phyloP scores from a whole-genome alignment of 805 yeast species.

The Ogataea henricii region DNA sequence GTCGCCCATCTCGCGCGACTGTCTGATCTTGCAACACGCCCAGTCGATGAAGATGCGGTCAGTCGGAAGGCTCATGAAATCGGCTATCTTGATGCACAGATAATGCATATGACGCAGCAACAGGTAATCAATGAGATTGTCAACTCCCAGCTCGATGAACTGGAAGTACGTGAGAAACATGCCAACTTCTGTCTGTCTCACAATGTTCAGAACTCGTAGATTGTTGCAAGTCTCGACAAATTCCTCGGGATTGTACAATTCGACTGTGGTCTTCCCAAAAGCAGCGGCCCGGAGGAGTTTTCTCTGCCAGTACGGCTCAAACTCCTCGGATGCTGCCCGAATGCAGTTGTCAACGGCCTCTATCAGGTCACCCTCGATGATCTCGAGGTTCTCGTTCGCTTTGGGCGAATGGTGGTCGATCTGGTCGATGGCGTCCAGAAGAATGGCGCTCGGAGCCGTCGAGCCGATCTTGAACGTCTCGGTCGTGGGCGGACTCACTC shows the following conservation, averaged over 20 bases:
- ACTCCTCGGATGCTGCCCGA: slow-evolving; percentile 74
- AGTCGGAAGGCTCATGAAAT: slow-evolving; percentile 47
- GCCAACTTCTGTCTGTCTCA: slow-evolving; percentile 67
- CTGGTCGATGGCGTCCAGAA: slow-evolving; percentile 75
- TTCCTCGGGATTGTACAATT: slow-evolving; percentile 55
- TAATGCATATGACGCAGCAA: slow-evolving; percentile 60
- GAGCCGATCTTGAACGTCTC: slow-evolving; percentile 83
- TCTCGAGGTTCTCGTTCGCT: slow-evolving; percentile 73
- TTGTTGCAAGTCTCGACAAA: slow-evolving; percentile 65
- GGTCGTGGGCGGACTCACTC: slow-evolving; percentile 58
- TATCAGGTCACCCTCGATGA: slow-evolving; percentile 48
- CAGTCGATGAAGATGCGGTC: slow-evolving; percentile 68
- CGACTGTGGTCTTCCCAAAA: slow-evolving; percentile 74
- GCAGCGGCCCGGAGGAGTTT: slow-evolving; percentile 76
- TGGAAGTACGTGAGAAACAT: slow-evolving; percentile 65
- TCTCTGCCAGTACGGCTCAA: slow-evolving; percentile 79
- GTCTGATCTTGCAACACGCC: slow-evolving; percentile 72
- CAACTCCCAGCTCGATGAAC: slow-evolving; percentile 52
- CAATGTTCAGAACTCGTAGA: slow-evolving; percentile 67
- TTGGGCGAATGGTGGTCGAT: slow-evolving; percentile 70
- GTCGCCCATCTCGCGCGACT: slow-evolving; percentile 57
- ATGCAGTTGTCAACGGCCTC: slow-evolving; percentile 73
- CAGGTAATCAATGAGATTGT: slow-evolving; percentile 57
- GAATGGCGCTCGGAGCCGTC: slow-evolving; percentile 75
- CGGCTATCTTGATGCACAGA: slow-evolving; percentile 63